phyloP scores from a whole-genome alignment of 139 green algal species.

The Edaphochlamys debaryana region DNA sequence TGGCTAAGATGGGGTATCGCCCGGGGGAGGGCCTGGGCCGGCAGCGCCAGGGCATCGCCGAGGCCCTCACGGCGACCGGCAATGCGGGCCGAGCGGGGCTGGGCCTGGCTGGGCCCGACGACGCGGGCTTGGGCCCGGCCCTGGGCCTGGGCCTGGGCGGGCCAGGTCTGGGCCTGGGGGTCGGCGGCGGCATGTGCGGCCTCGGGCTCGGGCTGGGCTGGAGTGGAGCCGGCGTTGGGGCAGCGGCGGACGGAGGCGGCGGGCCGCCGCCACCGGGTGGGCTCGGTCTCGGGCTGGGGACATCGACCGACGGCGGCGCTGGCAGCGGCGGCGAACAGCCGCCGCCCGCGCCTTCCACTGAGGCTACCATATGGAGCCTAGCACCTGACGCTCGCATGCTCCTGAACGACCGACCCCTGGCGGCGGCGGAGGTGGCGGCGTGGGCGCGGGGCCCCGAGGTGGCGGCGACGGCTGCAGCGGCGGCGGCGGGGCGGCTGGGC shows the following conservation, averaged over 20 bases:
- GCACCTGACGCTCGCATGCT: conserved; percentile 36
- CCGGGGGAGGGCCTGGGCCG: conserved; percentile 47
- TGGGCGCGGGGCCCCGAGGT: neutral
- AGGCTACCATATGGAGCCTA: neutral
- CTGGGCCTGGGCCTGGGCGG: neutral
- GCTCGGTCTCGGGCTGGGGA: too few species aligned
- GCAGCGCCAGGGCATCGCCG: conserved; percentile 35
- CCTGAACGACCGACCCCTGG: conserved; percentile 11
- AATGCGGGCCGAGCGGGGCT: conserved; percentile 20
- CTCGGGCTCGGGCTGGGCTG: neutral
- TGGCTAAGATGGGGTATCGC: conserved; percentile 51
- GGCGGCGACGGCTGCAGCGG: neutral
- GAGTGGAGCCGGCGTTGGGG: too few species aligned
- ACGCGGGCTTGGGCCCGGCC: too few species aligned
- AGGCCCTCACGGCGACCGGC: conserved; percentile 11
- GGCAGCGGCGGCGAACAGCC: neutral
- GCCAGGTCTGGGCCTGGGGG: neutral
- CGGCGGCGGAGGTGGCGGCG: conserved; percentile 5
- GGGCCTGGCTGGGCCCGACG: neutral
- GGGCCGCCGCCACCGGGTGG: neutral
- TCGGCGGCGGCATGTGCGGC: neutral
- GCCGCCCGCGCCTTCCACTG: too few species aligned
- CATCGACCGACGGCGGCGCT: too few species aligned
- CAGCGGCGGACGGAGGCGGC: neutral
- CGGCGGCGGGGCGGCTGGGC: neutral